Percentiles rank a stretch among this genome's conserved stretches.
phyloP scores from a whole-genome alignment of 2,329 filamentous ascomycete genomes.

The Alternaria conjuncta region DNA sequence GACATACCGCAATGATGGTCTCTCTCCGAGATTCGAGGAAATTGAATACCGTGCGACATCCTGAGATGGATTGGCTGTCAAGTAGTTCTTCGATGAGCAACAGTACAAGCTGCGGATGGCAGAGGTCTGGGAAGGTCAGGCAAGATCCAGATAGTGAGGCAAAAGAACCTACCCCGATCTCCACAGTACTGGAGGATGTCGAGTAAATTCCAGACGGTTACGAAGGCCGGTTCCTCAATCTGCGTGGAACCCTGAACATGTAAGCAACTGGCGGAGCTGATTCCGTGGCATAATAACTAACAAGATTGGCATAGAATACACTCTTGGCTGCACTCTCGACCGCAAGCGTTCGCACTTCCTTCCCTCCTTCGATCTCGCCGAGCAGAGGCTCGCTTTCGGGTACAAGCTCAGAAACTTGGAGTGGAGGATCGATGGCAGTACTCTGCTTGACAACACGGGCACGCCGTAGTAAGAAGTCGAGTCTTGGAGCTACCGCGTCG shows the following conservation, averaged over 20 bases:
- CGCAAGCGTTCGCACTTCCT: constrained; percentile 66
- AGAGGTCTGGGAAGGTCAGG: constrained; percentile 53
- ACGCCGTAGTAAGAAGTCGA: constrained; percentile 50
- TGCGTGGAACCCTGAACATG: constrained; percentile 68
- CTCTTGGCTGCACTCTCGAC: constrained; percentile 85
- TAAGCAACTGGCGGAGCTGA: constrained; percentile 14
- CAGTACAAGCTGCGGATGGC: constrained; percentile 81
- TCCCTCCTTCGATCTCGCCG: constrained; percentile 38
- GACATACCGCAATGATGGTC: constrained; percentile 75
- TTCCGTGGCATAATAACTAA: constrained; percentile 54
- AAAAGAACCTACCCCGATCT: constrained; percentile 70
- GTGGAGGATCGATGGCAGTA: constrained; percentile 52
- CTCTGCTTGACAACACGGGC: constrained; percentile 51
- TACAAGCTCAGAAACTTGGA: constrained; percentile 51
- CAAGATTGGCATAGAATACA: constrained; percentile 79
- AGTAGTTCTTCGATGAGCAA: constrained; percentile 94
- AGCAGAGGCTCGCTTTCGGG: constrained; percentile 38
- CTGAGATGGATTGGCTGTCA: constrained; percentile 93
- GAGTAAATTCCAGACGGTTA: constrained; percentile 89
- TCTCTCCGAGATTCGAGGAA: constrained; percentile 94
- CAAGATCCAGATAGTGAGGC: background rate
- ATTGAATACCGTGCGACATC: constrained; percentile 90
- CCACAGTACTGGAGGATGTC: constrained; percentile 90
- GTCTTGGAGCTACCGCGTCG: constrained; percentile 36
- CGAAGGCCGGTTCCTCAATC: constrained; percentile 80